phyloP scores from a whole-genome alignment of 495 filamentous ascomycete species.

The Hypoxylon lenormandii region DNA sequence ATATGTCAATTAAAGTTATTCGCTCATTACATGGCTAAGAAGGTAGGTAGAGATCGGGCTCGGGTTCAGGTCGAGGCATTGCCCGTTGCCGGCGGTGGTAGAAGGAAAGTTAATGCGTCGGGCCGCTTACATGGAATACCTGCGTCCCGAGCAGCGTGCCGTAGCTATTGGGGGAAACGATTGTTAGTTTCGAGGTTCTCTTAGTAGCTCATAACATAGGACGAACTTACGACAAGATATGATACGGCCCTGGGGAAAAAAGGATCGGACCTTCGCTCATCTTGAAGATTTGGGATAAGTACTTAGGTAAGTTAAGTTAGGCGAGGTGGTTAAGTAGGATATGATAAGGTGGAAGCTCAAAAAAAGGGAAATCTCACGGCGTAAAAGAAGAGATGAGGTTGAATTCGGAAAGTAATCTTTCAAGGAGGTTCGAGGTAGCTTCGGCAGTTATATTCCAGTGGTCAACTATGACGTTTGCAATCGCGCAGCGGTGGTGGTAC shows the following conservation, averaged over 20 bases:
- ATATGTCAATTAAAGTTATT: constrained; percentile 6
- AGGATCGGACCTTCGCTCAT: constrained; percentile 54
- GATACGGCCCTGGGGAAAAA: constrained; percentile 76
- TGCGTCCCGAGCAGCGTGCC: constrained; percentile 81
- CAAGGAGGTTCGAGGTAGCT: constrained; percentile 1
- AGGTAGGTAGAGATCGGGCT: constrained; percentile 2
- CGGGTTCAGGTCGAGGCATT: neutral
- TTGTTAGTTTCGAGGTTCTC: constrained; percentile 20
- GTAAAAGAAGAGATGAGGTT: neutral
- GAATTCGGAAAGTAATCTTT: neutral
- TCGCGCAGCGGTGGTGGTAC: constrained; percentile 9
- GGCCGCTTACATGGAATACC: constrained; percentile 75
- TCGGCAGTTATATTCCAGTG: constrained; percentile 19
- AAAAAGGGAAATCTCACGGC: neutral
- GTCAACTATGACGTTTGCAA: constrained; percentile 32
- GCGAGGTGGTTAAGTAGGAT: neutral
- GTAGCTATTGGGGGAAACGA: constrained; percentile 65
- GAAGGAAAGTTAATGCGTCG: neutral
- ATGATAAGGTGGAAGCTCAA: neutral
- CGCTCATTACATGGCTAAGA: neutral
- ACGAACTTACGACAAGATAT: constrained; percentile 74
- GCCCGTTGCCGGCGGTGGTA: neutral
- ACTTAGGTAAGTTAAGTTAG: constrained; percentile 1
- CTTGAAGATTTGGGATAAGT: constrained; percentile 13
- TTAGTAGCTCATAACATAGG: constrained; percentile 13